These are phyloP conservation scores for Stemphylium lycopersici DNA, from an alignment of 2,329 filamentous ascomycete genomes.

Conservation along the genomic window DNA sequence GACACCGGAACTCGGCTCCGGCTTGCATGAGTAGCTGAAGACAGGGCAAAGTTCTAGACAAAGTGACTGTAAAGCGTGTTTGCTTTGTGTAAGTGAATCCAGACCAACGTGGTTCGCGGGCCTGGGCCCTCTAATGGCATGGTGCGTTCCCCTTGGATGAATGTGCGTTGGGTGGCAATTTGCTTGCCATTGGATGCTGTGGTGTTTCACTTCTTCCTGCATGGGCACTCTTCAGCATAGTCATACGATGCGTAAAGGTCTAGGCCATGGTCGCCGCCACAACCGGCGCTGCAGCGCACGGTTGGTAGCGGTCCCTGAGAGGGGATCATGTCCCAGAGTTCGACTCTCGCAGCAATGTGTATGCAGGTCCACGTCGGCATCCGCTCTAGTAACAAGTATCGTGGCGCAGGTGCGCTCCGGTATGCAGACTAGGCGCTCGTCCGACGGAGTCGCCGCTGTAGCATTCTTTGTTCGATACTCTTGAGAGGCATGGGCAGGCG, in stretches of 20 bases:
- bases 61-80: background rate
- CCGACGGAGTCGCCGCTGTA: background rate
- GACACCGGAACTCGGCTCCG: too few relatives aligned
- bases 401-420: conserved; percentile 1
- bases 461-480: background rate
- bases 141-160: background rate
- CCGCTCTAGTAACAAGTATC: background rate
- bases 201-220: background rate
- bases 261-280: background rate
- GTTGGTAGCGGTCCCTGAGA: background rate
- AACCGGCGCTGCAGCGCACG: background rate
- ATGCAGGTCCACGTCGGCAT: conserved; percentile 9
- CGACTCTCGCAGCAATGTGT: background rate
- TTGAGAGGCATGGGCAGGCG: background rate
- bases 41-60: background rate
- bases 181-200: background rate
- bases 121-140: background rate
- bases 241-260: background rate
- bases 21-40: too few relatives aligned
- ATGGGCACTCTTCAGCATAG: background rate
- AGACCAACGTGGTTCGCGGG: background rate
- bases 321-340: background rate
- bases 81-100: background rate
- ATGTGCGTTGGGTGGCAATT: too few relatives aligned
- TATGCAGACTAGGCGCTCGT: conserved; percentile 3